Base-by-base conservation (phyloP, 768 basidiomycete genomes). In the Cyclocybe aegerita region DNA sequence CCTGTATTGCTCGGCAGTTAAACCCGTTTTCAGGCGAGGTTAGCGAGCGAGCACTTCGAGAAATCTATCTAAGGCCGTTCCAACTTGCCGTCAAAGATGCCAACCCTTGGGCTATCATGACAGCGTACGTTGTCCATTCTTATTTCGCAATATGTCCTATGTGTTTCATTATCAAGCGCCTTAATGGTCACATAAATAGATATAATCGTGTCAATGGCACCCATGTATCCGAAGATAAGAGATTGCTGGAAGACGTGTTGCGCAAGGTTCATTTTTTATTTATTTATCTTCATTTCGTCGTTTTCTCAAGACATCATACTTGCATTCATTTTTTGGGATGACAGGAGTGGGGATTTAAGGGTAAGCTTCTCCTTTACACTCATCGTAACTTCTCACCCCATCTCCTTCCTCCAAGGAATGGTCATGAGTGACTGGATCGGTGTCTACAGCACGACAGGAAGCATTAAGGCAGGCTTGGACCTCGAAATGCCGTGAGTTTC, bases 61-160 rank as follows among this genome's bases (percentile, higher is more conserved):
- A 86, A 63, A 77, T 87, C 43, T 86, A 87, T 62, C 70, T 86
- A 36, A 79, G 78, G 53, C 83, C 82, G 1, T 81, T 81, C 65
- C 77, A 81, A 69, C 75, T 85, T 39, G 83, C 83, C 1, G 74
- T 80, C 46, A 78, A 77, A 58, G 58, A 79, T 14, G 59, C 80
- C 3, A 68, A 81, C 32, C 82, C 82, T 11, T 79, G 79, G 79
- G 79, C 82, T 6, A 64, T 79, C 47, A 84, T 85, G 81, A 77
- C 81, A 49, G 66, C 78, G 77, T 81, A 63, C 44, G 78, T 63
- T 2, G 14, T 31, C 15, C 23, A 45, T 12, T 16, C 31, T 5
- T 15, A 42, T 14, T 47, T 17, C 32, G 12, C 12, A 15, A 8
- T 40, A 16, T 1, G 23, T 8, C 41, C 5, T 10, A 10, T 29